These are phyloP conservation scores for Marasmius fiardii DNA, from an alignment of 1,284 basidiomycete genomes.

Conservation along the genomic window DNA sequence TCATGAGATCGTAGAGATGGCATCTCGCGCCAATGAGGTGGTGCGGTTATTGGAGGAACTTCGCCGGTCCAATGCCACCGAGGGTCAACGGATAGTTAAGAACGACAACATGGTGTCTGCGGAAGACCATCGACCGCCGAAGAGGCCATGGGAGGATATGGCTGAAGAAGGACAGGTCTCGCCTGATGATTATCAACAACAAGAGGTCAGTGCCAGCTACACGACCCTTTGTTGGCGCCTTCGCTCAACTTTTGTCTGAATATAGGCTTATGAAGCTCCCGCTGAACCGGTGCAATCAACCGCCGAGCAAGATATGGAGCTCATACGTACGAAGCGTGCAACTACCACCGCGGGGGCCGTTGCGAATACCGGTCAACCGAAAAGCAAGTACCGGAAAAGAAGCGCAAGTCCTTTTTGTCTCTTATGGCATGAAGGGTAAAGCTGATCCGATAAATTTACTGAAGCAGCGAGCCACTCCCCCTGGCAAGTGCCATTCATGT, in stretches of 20 bases:
- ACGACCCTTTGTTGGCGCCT: not conserved
- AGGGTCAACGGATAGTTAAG: constrained; percentile 31
- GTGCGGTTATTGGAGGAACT: constrained; percentile 65
- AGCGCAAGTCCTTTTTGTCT: constrained; percentile 55
- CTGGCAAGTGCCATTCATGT: constrained; percentile 80
- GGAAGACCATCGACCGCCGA: constrained; percentile 57
- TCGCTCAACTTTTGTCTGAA: not conserved
- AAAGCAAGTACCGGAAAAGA: constrained; percentile 77
- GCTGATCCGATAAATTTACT: constrained; percentile 27
- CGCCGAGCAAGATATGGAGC: constrained; percentile 78
- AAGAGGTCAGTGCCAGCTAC: not conserved
- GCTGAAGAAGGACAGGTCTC: constrained; percentile 33
- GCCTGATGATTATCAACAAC: constrained; percentile 13
- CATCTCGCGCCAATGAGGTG: constrained; percentile 55
- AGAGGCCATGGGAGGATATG: constrained; percentile 76
- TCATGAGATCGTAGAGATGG: constrained; percentile 65
- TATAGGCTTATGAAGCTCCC: constrained; percentile 1
- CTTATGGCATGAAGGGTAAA: constrained; percentile 16
- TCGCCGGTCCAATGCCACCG: constrained; percentile 35
- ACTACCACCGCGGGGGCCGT: constrained; percentile 50
- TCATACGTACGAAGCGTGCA: constrained; percentile 73
- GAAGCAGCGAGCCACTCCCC: constrained; percentile 71
- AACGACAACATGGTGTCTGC: constrained; percentile 22
- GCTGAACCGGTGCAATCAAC: constrained; percentile 33
- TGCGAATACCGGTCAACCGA: constrained; percentile 47